Conservation (phyloP, 768 basidiomycete species). For the Russula sp. region DNA sequence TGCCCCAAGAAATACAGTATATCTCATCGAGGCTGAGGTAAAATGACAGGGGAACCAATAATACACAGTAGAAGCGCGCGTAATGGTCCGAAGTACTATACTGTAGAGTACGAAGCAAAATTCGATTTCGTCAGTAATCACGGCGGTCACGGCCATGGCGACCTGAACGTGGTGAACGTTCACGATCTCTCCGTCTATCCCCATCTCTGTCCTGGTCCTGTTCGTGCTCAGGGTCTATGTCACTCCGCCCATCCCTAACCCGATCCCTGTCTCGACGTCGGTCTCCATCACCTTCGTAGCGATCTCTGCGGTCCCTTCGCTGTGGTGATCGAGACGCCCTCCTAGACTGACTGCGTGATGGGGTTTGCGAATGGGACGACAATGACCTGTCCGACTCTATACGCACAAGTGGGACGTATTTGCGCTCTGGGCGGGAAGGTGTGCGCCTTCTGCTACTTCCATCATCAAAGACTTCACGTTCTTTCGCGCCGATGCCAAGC, state of each 20-base stretch:
- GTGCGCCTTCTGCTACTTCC: constrained; percentile 46
- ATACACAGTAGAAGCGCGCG: too few relatives aligned
- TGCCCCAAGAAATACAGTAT: constrained; percentile 51
- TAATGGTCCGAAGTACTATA: neutral
- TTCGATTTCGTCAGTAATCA: neutral
- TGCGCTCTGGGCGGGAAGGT: constrained; percentile 54
- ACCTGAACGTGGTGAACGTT: constrained; percentile 12
- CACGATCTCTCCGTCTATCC: constrained; percentile 10
- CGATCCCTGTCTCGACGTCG: constrained; percentile 2
- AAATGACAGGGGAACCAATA: neutral
- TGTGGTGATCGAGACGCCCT: constrained; percentile 8
- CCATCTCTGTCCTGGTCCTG: constrained; percentile 27
- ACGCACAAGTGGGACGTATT: constrained; percentile 80
- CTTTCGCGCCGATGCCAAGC: constrained; percentile 92
- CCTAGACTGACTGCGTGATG: constrained; percentile 8
- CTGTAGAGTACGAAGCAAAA: neutral
- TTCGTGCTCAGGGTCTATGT: neutral
- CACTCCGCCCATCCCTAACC: constrained; percentile 4
- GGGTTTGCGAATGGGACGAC: constrained; percentile 4
- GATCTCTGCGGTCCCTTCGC: constrained; percentile 9
- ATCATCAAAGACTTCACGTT: constrained; percentile 66
- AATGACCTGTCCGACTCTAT: constrained; percentile 40
- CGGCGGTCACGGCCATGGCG: constrained; percentile 10
- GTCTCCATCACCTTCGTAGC: neutral
- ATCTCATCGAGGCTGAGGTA: constrained; percentile 23